Evolutionary conservation across 306 rosid genomes (phyloP).

Genomic region (Arachis hypogaea): DNA sequence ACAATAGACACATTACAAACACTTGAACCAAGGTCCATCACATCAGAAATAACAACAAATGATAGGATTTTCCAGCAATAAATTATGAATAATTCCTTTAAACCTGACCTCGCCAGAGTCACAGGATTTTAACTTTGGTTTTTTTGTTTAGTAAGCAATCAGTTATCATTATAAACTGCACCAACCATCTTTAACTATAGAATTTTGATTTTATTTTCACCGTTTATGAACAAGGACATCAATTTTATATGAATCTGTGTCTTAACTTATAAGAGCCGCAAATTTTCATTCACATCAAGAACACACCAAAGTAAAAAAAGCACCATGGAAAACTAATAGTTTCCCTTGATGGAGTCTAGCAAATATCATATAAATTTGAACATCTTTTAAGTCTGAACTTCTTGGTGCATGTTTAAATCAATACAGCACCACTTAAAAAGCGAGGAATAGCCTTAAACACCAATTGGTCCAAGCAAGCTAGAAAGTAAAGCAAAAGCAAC

Average conservation of each 20-base stretch:
- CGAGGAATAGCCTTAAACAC: constrained; percentile 16
- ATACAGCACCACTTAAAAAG: constrained; percentile 11
- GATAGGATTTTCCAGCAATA: not conserved
- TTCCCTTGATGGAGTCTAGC: constrained; percentile 28
- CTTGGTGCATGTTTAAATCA: constrained; percentile 14
- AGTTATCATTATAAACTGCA: too few species aligned
- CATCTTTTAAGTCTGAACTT: constrained; percentile 22
- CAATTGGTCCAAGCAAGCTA: constrained; percentile 15
- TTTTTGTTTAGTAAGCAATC: too few species aligned
- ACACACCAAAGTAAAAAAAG: not conserved
- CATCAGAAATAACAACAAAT: constrained; percentile 14
- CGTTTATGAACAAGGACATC: not conserved
- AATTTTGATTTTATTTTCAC: not conserved
- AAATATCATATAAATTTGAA: not conserved
- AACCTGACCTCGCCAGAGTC: constrained; percentile 2
- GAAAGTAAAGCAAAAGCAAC: constrained; percentile 23
- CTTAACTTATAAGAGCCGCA: too few species aligned
- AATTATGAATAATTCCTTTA: constrained; percentile 15
- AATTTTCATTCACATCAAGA: too few species aligned
- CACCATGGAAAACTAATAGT: constrained; percentile 26
- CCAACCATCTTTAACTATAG: not conserved
- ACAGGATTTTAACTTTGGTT: not conserved
- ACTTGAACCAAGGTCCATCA: constrained; percentile 24
- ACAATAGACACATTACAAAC: constrained; percentile 7
- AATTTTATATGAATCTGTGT: too few species aligned